Evolutionary conservation across 352 stramenopile genomes (phyloP), one percentile per base, ranked within the genome.

Genomic region (Albugo laibachii): DNA sequence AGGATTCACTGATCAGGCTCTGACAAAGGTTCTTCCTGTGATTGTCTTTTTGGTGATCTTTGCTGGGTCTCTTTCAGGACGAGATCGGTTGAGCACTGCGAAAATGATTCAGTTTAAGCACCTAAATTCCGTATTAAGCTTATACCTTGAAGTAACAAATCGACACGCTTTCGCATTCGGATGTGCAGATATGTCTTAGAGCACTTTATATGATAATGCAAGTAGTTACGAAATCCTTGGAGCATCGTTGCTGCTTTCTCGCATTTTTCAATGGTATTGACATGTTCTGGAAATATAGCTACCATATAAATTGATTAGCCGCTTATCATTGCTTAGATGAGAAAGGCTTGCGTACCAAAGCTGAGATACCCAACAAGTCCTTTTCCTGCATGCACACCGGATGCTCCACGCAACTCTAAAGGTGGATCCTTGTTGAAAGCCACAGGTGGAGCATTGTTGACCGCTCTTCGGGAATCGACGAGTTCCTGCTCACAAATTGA

Each of bases 201-300:
- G 14, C 84, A 83, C 74, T 96, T 97, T 61, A 97, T 94, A 65
- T 97, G 89, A 72, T 97, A 97, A 61, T 95, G 84, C 43, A 97
- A 59, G 75, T 97, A 97, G 54, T 88, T 92, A 20, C 86, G 76
- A 53, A 97, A 91, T 14, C 79, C 61, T 45, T 88, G 67, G 31
- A 96, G 60, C 13, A 94, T 62, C 31, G 74, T 88, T 24, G 91
- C 76, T 0, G 78, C 75, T 58, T 94, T 94, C 34, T 81, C 66
- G 34, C 84, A 81, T 63, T 94, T 93, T 49, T 74, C 79, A 11
- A 69, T 67, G 47, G 69, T 80, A 47, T 92, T 68, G 18, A 97
- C 79, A 58, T 97, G 88, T 21, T 63, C 77, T 36, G 81, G 67
- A 63, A 95, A 95, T 44, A 96, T 75, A 35, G 76, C 67, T 34